phyloP scores from a whole-genome alignment of 768 basidiomycete genomes.

The Calocera viscosa region DNA sequence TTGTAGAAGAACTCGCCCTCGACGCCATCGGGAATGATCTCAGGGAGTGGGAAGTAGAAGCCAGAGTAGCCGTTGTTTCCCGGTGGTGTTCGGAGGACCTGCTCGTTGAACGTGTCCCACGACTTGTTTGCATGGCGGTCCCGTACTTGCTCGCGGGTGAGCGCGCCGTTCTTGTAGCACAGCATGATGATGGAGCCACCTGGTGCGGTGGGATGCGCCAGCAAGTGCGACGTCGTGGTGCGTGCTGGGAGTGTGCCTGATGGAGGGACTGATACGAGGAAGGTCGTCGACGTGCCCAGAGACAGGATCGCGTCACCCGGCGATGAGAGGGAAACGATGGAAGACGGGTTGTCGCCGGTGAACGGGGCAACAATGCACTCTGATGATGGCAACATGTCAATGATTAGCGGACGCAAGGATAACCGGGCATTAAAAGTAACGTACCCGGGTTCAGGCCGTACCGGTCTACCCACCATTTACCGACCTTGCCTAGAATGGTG shows the following conservation, averaged over 20 bases:
- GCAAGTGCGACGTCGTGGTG: slow-evolving; percentile 61
- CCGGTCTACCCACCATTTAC: slow-evolving; percentile 55
- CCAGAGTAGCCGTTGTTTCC: slow-evolving; percentile 53
- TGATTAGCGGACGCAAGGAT: background rate
- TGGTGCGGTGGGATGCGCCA: slow-evolving; percentile 49
- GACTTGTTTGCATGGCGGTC: slow-evolving; percentile 46
- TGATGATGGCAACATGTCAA: slow-evolving; percentile 19
- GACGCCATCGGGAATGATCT: slow-evolving; percentile 75
- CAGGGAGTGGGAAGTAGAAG: slow-evolving; percentile 71
- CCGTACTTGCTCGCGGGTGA: slow-evolving; percentile 66
- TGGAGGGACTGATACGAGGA: slow-evolving; percentile 62
- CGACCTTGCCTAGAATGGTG: slow-evolving; percentile 49
- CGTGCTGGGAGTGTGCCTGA: slow-evolving; percentile 49
- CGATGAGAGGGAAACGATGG: slow-evolving; percentile 57
- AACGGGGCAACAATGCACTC: slow-evolving; percentile 74
- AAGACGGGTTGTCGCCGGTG: slow-evolving; percentile 83
- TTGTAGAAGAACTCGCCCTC: slow-evolving; percentile 58
- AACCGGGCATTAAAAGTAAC: slow-evolving; percentile 11
- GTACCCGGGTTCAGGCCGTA: slow-evolving; percentile 63
- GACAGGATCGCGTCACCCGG: slow-evolving; percentile 76
- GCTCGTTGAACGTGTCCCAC: slow-evolving; percentile 60
- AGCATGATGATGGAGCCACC: slow-evolving; percentile 75
- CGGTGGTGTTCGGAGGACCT: slow-evolving; percentile 41
- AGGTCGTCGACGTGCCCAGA: slow-evolving; percentile 78
- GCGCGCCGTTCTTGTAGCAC: slow-evolving; percentile 80